A percentile compares a stretch with the other conserved stretches of the same genome.
phyloP scores from a whole-genome alignment of 2,329 filamentous ascomycete species.

The Colletotrichum ledebouriae region DNA sequence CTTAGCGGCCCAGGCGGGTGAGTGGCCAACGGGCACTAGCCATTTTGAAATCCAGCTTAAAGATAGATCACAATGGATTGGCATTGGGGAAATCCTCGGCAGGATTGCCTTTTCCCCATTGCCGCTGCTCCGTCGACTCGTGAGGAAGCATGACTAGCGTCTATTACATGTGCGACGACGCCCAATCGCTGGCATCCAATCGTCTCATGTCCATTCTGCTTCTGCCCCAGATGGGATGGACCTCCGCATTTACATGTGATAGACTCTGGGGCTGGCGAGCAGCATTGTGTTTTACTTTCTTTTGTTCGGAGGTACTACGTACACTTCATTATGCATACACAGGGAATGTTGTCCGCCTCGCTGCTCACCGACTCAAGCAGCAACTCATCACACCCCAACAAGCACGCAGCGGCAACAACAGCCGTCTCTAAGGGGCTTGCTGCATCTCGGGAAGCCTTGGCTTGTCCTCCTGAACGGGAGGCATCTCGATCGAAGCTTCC shows the following conservation, averaged over 20 bases:
- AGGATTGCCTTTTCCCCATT: constrained; percentile 18
- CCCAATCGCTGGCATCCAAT: constrained; percentile 32
- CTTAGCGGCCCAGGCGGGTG: constrained; percentile 36
- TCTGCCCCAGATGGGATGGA: constrained; percentile 18
- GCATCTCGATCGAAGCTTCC: constrained; percentile 65
- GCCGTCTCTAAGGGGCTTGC: constrained; percentile 43
- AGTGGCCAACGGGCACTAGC: constrained; percentile 41
- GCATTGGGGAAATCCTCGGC: constrained; percentile 12
- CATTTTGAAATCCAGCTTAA: constrained; percentile 17
- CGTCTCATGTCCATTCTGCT: constrained; percentile 31
- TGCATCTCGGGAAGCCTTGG: constrained; percentile 48
- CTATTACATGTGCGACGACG: constrained; percentile 18
- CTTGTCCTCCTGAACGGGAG: constrained; percentile 38
- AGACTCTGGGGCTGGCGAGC: constrained; percentile 21
- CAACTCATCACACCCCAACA: not conserved
- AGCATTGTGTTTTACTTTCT: constrained; percentile 18
- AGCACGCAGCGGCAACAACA: constrained; percentile 5
- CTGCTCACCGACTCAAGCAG: constrained; percentile 20
- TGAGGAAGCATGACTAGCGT: constrained; percentile 27
- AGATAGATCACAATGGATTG: constrained; percentile 25
- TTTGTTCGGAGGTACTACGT: constrained; percentile 23
- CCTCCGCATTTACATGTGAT: constrained; percentile 37
- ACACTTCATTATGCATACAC: constrained; percentile 38
- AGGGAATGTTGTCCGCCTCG: constrained; percentile 12
- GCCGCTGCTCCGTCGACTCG: constrained; percentile 16